Percentiles rank a stretch among this genome's conserved stretches.
Evolutionary conservation across 2,329 filamentous ascomycete species (phyloP).

Genomic region (Pseudopithomyces maydicus): DNA sequence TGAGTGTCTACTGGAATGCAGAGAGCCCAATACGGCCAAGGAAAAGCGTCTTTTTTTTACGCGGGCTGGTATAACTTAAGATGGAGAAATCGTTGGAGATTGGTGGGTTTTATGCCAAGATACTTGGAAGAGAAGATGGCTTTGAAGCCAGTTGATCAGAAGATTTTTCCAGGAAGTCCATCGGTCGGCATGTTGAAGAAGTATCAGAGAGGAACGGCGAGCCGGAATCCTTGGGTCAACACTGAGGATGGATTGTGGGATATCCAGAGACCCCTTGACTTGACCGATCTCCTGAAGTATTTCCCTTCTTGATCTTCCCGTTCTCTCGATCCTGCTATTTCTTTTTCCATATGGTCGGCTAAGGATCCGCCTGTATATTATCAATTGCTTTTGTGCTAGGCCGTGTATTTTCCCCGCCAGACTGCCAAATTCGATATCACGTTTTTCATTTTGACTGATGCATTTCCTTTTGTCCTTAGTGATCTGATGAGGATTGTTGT

Average conservation of each 20-base stretch:
- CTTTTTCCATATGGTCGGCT: neutral
- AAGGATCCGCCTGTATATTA: neutral
- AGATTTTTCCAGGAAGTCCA: constrained; percentile 13
- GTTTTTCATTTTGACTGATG: neutral
- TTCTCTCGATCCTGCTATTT: neutral
- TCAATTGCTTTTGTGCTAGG: constrained; percentile 3
- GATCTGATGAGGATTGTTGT: neutral
- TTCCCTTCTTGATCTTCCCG: neutral
- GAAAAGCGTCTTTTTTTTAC: constrained; percentile 16
- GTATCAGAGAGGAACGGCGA: constrained; percentile 18
- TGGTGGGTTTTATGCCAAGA: constrained; percentile 18
- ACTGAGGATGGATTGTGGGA: constrained; percentile 13
- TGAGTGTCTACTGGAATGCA: constrained; percentile 17
- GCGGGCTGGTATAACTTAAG: constrained; percentile 15
- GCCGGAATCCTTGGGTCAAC: constrained; percentile 15
- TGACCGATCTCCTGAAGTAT: neutral
- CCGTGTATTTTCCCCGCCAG: neutral
- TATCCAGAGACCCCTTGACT: neutral
- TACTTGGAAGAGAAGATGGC: constrained; percentile 17
- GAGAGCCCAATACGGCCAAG: constrained; percentile 15
- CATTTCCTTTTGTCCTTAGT: neutral
- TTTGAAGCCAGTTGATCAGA: constrained; percentile 16
- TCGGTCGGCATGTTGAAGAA: constrained; percentile 10
- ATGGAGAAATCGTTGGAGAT: constrained; percentile 17
- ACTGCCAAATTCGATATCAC: neutral